Base-by-base conservation (phyloP, 305 asterid species). In the Lippia alba region DNA sequence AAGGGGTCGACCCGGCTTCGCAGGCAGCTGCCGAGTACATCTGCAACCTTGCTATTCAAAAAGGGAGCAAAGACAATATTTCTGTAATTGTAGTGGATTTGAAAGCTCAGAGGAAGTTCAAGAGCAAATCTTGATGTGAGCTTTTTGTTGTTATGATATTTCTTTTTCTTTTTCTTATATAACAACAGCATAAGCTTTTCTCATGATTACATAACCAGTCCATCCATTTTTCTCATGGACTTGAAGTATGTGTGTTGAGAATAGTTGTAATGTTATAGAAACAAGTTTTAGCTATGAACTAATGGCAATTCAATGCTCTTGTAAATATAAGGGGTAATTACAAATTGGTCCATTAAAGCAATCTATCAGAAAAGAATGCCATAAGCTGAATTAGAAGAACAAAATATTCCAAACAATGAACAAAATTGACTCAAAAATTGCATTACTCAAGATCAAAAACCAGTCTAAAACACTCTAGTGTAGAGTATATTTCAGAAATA, bases 221-320 rank as follows among this genome's bases (percentile, higher is more conserved):
- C 92, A 82, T 83, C 55, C 72, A 70, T 82, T 88, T 84, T 85
- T 82, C 71, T 56, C 67, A 60, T 86, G 95, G 92, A 85, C 87
- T 74, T 66, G 62, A 67, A 64, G 74, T 77, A 74, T 82, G 83
- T 80, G 80, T 44, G 10, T 11, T 59, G 83, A 75, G 78, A 77
- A 69, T 76, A 76, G 82, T 64, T 56, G 84, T 83, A 69, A 50
- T 67, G 72, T 24, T 53, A 72, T 53, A 78, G 78, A 76, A 74
- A 60, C 55, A 66, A 72, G 36, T 48, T 46, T 65, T 67, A 15
- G 71, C 46, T 59, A 14, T 53, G 44, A 12, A 19, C 12, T 36
- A 50, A 46, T 53, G 55, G 66, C 63, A 54, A 54, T 67, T 56
- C 36, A 58, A 58, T n/a, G 30, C 48, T 64, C 20, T 67, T 44